Percentiles rank a stretch among this genome's conserved stretches.
phyloP scores from a whole-genome alignment of 345 rosid genomes.

The Hibiscus trionum region DNA sequence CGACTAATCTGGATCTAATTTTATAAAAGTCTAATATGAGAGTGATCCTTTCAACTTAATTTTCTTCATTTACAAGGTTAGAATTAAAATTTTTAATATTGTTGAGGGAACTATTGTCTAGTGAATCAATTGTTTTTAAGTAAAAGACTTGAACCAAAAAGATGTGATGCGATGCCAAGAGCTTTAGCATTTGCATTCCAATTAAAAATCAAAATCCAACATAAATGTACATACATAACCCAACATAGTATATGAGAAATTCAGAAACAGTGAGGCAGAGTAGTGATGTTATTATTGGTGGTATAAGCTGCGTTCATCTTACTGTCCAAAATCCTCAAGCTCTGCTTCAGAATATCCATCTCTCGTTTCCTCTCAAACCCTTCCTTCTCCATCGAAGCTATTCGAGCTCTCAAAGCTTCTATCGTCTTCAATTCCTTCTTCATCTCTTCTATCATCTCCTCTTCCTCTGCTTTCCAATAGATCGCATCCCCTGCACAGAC shows the following conservation, averaged over 20 bases:
- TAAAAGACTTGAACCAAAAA: no score
- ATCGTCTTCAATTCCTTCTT: conserved; percentile 45
- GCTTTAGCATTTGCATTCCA: no score
- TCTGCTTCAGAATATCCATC: conserved; percentile 66
- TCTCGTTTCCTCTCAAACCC: conserved; percentile 30
- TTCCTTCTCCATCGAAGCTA: conserved; percentile 34
- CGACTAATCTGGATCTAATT: no score
- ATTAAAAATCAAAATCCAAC: no score
- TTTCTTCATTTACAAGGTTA: no score
- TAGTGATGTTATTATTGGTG: neutral
- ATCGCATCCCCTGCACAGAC: conserved; percentile 32
- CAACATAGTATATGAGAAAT: neutral
- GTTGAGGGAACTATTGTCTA: no score
- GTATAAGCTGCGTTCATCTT: conserved; percentile 18
- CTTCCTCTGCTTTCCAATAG: conserved; percentile 38
- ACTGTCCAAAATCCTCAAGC: conserved; percentile 47
- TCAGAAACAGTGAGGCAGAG: neutral
- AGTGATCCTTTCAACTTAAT: no score
- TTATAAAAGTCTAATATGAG: no score
- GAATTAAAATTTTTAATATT: no score
- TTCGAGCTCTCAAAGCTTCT: conserved; percentile 31
- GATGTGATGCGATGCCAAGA: no score
- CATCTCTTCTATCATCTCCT: conserved; percentile 43
- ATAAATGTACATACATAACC: neutral
- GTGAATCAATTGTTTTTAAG: no score